These are phyloP conservation scores for Tephrocybe sp. DNA, from an alignment of 768 basidiomycete species.

Conservation along the genomic window DNA sequence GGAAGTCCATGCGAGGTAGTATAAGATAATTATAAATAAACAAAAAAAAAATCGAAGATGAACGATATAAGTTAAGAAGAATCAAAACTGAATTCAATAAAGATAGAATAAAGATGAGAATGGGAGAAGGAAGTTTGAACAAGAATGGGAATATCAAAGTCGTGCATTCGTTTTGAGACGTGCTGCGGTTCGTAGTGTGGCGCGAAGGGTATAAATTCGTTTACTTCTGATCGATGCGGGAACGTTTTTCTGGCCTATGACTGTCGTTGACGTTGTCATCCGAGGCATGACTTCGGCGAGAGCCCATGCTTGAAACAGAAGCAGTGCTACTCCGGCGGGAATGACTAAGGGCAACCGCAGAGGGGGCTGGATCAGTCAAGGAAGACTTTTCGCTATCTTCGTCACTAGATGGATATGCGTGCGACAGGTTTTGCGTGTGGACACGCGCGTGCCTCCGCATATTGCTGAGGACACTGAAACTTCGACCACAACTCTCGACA, in stretches of 20 bases:
- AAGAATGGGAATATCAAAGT: neutral
- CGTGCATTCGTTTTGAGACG: neutral
- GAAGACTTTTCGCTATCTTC: constrained; percentile 38
- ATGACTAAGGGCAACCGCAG: constrained; percentile 1
- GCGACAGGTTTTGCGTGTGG: constrained; percentile 37
- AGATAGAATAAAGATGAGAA: constrained; percentile 14
- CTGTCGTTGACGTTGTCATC: constrained; percentile 27
- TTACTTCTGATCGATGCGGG: constrained; percentile 20
- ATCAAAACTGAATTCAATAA: constrained; percentile 3
- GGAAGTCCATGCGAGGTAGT: neutral
- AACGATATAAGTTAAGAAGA: neutral
- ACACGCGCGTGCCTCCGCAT: constrained; percentile 85
- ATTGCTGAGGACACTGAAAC: constrained; percentile 85
- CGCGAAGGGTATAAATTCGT: neutral
- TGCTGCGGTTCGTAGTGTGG: neutral
- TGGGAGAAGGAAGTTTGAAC: neutral
- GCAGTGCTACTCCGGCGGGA: constrained; percentile 30
- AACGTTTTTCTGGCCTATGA: constrained; percentile 30
- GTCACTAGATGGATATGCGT: constrained; percentile 40
- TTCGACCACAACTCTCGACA: constrained; percentile 70
- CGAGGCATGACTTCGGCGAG: constrained; percentile 36
- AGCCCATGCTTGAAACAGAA: constrained; percentile 39
- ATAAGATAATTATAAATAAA: neutral
- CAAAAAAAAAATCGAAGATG: neutral
- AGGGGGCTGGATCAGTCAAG: constrained; percentile 18